phyloP scores from a whole-genome alignment of 2,329 filamentous ascomycete species.

The Emergomyces orientalis region DNA sequence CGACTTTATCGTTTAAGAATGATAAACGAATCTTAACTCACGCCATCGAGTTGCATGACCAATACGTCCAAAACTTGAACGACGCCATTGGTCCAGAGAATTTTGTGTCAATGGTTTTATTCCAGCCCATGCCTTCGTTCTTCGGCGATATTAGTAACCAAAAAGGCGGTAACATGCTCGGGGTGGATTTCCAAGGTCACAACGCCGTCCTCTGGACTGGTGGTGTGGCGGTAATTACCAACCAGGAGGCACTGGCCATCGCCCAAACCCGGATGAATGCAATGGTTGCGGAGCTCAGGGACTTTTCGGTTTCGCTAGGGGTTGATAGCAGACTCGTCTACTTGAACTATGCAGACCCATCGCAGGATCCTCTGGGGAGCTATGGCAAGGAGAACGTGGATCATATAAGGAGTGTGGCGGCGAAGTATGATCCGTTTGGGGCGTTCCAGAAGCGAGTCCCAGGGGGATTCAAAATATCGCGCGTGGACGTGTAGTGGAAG shows the following conservation, averaged over 20 bases:
- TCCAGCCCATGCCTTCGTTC: constrained; percentile 34
- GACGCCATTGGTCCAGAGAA: background rate
- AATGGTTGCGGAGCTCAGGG: background rate
- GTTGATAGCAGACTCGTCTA: constrained; percentile 1
- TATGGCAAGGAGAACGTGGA: constrained; percentile 13
- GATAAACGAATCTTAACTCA: background rate
- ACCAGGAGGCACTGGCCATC: background rate
- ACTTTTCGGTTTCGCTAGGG: background rate
- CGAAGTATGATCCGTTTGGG: constrained; percentile 11
- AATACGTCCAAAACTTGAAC: background rate
- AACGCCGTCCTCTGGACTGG: constrained; percentile 27
- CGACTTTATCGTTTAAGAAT: background rate
- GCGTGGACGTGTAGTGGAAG: background rate
- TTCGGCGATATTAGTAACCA: constrained; percentile 26
- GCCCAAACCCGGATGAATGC: background rate
- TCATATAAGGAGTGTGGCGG: constrained; percentile 11
- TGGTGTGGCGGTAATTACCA: background rate
- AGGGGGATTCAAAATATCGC: constrained; percentile 12
- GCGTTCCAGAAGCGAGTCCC: constrained; percentile 13
- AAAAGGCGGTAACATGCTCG: constrained; percentile 26
- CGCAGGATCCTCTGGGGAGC: constrained; percentile 3
- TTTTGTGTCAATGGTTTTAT: constrained; percentile 12
- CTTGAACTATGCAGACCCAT: constrained; percentile 6
- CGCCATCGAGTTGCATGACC: background rate
- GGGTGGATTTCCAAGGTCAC: constrained; percentile 24